phyloP scores from a whole-genome alignment of 2,329 filamentous ascomycete genomes.

The Fusarium nygamai region DNA sequence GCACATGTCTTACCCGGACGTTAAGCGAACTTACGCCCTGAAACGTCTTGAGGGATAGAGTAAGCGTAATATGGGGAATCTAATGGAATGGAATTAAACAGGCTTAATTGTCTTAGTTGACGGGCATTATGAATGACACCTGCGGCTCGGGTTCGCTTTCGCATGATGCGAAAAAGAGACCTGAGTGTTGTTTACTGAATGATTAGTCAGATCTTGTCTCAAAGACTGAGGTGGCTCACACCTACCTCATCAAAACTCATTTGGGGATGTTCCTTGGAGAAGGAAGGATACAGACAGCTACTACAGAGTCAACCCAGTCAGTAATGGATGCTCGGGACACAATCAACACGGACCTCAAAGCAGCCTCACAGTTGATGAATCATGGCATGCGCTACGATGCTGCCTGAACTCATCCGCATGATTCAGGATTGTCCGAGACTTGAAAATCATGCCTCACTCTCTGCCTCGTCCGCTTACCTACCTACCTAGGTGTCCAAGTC shows the following conservation, averaged over 20 bases:
- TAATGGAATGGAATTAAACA: background rate
- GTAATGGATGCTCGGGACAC: background rate
- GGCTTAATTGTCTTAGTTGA: constrained; percentile 1
- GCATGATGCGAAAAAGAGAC: constrained; percentile 1
- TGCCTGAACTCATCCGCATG: background rate
- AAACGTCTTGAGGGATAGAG: constrained; percentile 11
- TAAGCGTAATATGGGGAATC: background rate
- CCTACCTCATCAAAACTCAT: constrained; percentile 4
- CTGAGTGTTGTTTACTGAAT: background rate
- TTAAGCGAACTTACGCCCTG: constrained; percentile 34
- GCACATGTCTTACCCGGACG: constrained; percentile 17
- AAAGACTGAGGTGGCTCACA: background rate
- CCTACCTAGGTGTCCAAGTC: background rate
- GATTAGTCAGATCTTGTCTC: background rate
- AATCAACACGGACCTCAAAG: constrained; percentile 9
- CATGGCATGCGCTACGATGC: background rate
- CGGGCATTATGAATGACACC: background rate
- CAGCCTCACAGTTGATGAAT: constrained; percentile 16
- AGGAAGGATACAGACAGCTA: background rate
- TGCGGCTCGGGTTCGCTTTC: constrained; percentile 2
- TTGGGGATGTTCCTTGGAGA: constrained; percentile 2
- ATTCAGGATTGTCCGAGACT: background rate
- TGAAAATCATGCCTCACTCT: constrained; percentile 4
- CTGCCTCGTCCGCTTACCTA: constrained; percentile 4
- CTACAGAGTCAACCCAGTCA: background rate